Base-by-base conservation (phyloP, 371 early-diverging fungal genomes). In the Cokeromyces recurvatus region DNA sequence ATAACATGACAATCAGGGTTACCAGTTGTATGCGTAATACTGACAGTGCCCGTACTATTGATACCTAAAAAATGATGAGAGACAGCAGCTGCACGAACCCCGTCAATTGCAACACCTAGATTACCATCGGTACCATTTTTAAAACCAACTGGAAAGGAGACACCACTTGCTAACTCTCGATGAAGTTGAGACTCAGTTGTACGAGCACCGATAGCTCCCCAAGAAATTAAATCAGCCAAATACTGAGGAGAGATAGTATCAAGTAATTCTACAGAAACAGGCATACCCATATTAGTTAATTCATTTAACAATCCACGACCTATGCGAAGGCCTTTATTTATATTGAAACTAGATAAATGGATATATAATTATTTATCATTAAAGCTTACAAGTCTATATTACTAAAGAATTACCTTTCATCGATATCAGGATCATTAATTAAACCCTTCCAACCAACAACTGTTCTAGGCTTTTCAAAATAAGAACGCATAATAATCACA, bases 211-310 rank as follows among this genome's bases (percentile, higher is more conserved):
- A 94, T 92, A 15, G 95, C 93, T 20, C 92, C 96, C 94, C 94
- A 97, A 43, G 89, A 79, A 51, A 93, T 85, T 38, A 93, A 69
- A 64, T 96, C 97, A 38, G 87, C 91, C 36, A 96, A 66, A 53
- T 86, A 95, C 71, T 96, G 95, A 24, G 97, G 95, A 4, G 92
- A 87, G 32, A 96, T 89, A 0, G 95, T 95, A 62, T 96, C 97
- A 11, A 96, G 67, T 51, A 94, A 80, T 66, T 96, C 97, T 42
- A 85, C 83, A 27, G 90, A 94, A 4, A 84, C 84, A 1, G 97
- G 95, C 48, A 96, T 64, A n/a, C 94, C 95, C 68, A 86, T 71
- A 38, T 85, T 72, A 32, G 89, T 94, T 55, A 84, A 32, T 19
- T 80, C 74, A 17, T 17, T 44, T 8, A 53, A 32, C 15, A 53